phyloP scores from a whole-genome alignment of 768 basidiomycete species.

The Steccherinum ochraceum region DNA sequence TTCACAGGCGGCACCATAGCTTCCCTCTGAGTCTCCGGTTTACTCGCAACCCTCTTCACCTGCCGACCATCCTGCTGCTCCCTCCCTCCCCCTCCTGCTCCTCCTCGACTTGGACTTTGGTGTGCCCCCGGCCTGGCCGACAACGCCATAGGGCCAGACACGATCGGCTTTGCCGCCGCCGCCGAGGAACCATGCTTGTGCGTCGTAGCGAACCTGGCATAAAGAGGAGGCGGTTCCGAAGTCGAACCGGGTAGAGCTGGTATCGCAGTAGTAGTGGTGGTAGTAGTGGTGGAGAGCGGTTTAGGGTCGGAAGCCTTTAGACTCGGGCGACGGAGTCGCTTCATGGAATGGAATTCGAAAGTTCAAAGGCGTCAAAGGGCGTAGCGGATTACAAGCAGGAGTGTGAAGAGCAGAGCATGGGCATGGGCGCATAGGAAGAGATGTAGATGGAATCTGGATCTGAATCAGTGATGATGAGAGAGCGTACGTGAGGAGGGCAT shows the following conservation, averaged over 20 bases:
- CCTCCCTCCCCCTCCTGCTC: no score
- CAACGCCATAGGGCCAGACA: constrained; percentile 9
- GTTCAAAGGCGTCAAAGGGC: no score
- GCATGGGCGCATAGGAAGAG: no score
- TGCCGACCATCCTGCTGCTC: neutral
- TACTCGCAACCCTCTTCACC: constrained; percentile 4
- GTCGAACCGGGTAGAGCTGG: no score
- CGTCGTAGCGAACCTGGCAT: constrained; percentile 7
- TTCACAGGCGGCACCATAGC: no score
- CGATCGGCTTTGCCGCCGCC: constrained; percentile 2
- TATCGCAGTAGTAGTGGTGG: no score
- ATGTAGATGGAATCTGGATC: no score
- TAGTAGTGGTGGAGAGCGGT: constrained; percentile 1
- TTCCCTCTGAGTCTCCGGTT: constrained; percentile 3
- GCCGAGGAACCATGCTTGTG: neutral
- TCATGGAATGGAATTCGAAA: constrained; percentile 5
- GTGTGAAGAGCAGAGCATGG: no score
- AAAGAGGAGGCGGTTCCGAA: constrained; percentile 4
- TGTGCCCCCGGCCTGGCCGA: constrained; percentile 6
- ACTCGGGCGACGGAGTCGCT: constrained; percentile 10
- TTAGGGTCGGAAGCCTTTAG: constrained; percentile 5
- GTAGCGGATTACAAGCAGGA: no score
- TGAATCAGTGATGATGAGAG: no score
- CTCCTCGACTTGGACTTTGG: neutral
- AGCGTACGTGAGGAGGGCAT: no score